Evolutionary conservation across 2,329 filamentous ascomycete genomes (phyloP), one percentile per base, ranked within the genome.

Genomic region (Fusarium bulbicola): DNA sequence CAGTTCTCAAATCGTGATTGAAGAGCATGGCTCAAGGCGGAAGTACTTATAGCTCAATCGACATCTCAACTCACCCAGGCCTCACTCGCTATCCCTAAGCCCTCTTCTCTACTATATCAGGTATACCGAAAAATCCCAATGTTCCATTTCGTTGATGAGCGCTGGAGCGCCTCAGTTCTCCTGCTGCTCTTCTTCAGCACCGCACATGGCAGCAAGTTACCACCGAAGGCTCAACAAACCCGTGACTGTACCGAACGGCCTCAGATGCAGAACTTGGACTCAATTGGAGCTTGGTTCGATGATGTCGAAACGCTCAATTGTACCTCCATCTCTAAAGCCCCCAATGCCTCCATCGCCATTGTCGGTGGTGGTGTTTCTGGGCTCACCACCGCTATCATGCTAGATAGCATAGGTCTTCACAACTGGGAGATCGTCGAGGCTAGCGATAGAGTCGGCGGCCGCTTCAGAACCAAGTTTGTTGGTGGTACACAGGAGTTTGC

Each of bases 281-380:
- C 68, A 4, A 13, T 70, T 3, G 68, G 68, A 10, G 57, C 68
- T 9, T 71, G 61, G 66, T 71, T 71, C 6, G 57, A 71, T 5
- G 66, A 42, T 1, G 61, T 71, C 7, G 46, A 39, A 18, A 50
- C 36, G 7, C 28, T 70, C 14, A 62, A 71, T 18, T 52, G 43
- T 8, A 59, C 50, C 16, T 34, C 43, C 4, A 6, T 47, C 34
- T 40, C 62, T 1, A 56, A 37, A 16, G 43, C 24, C 1, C 34
- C 52, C 7, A 66, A 59, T 5, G 39, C 37, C 20, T 59, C 64
- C 2, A 85, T 92, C 68, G 91, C 86, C 58, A 92, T 93, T 52
- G 82, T 92, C 9, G 91, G 91, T 21, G 91, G 87, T 18, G 91
- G 91, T 12, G 92, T 92, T 86, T 84, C 88, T 5, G 91, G 91